A percentile compares a stretch with the other conserved stretches of the same genome.
Conservation (phyloP, 768 basidiomycete species). For the Macrolepiota albuminosa region DNA sequence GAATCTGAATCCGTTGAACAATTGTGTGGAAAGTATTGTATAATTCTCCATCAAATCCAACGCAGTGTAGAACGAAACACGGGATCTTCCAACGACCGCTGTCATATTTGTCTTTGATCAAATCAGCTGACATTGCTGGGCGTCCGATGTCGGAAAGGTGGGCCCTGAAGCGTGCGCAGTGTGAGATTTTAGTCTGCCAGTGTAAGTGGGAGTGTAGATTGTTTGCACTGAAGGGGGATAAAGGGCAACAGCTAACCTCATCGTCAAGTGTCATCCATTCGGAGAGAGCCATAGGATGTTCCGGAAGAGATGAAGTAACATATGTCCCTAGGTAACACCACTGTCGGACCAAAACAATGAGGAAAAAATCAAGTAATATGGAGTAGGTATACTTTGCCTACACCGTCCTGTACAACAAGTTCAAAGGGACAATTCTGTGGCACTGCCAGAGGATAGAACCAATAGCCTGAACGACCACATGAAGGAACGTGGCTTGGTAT, state of each 20-base stretch:
- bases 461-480: constrained; percentile 23
- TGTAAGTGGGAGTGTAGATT: not conserved
- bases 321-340: constrained; percentile 27
- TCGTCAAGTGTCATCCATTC: constrained; percentile 28
- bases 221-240: not conserved
- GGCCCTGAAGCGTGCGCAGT: constrained; percentile 17
- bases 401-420: constrained; percentile 21
- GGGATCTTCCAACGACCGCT: constrained; percentile 20
- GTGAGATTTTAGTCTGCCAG: constrained; percentile 16
- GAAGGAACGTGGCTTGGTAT: constrained; percentile 15
- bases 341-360: constrained; percentile 7
- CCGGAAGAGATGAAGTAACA: constrained; percentile 13
- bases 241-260: constrained; percentile 15
- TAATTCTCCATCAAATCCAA: constrained; percentile 19
- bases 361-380: not conserved
- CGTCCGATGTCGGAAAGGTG: constrained; percentile 1
- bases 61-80: constrained; percentile 21
- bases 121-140: constrained; percentile 6
- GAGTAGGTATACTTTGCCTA: constrained; percentile 12
- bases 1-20: not conserved
- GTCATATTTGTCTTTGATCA: constrained; percentile 20
- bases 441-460: constrained; percentile 21
- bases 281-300: constrained; percentile 23
- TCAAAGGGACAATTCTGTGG: constrained; percentile 18
- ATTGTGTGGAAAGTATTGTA: constrained; percentile 8